Evolutionary conservation across 2,329 filamentous ascomycete species (phyloP).

Genomic region (Arthrobotrys sphaeroides): DNA sequence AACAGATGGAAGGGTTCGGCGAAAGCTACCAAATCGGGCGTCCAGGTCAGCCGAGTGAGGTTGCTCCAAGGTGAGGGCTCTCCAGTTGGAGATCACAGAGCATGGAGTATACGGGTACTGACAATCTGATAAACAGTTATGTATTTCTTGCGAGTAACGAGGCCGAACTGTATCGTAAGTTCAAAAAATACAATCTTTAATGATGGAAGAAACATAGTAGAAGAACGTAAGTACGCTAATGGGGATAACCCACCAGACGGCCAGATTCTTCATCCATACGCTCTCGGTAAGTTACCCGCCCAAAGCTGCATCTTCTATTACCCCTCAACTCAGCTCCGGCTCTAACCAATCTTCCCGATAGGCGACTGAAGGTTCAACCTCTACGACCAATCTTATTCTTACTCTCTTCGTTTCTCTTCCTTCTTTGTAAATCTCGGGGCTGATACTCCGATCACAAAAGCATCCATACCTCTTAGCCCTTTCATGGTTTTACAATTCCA

Average conservation of each 20-base stretch:
- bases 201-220: not conserved
- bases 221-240: not conserved
- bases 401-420: not conserved
- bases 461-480: not conserved
- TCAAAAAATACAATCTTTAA: not conserved
- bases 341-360: not conserved
- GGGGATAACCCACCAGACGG: constrained; percentile 30
- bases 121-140: constrained; percentile 28
- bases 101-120: not conserved
- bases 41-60: constrained; percentile 63
- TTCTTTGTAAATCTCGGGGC: too few species aligned
- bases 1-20: constrained; percentile 65
- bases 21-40: constrained; percentile 61
- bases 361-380: not conserved
- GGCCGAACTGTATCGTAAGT: constrained; percentile 55
- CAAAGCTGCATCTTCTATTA: not conserved
- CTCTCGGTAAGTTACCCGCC: constrained; percentile 47
- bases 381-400: not conserved
- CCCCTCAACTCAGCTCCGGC: not conserved
- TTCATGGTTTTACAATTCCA: not conserved
- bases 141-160: constrained; percentile 56
- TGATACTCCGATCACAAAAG: not conserved
- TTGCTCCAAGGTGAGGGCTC: constrained; percentile 59
- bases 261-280: constrained; percentile 56
- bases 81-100: not conserved